These are phyloP conservation scores for Dothistroma septosporum DNA, from an alignment of 2,329 filamentous ascomycete species.

Conservation along the genomic window DNA sequence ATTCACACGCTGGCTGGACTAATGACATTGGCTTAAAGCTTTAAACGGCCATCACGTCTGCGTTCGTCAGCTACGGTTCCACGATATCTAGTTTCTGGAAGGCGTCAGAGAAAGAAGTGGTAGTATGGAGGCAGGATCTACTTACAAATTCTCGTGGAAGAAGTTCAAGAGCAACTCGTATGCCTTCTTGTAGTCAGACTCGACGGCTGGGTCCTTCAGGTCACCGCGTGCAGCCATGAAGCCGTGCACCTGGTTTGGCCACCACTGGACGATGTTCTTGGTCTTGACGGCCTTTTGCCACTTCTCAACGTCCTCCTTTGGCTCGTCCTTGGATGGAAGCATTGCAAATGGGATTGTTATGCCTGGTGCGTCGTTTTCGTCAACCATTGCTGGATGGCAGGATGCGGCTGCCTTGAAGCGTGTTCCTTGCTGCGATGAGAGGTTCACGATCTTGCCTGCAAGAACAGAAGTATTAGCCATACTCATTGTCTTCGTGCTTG, in stretches of 20 bases:
- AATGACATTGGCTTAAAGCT: neutral
- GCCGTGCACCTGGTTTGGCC: constrained; percentile 41
- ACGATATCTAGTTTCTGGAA: neutral
- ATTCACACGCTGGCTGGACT: neutral
- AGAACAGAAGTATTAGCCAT: constrained; percentile 20
- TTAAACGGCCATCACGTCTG: constrained; percentile 1
- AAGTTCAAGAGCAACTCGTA: constrained; percentile 49
- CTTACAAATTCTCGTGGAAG: constrained; percentile 53
- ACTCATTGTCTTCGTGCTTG: constrained; percentile 17
- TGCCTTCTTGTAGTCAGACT: constrained; percentile 48
- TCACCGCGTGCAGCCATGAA: constrained; percentile 38
- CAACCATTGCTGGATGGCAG: constrained; percentile 59
- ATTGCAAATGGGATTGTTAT: constrained; percentile 56
- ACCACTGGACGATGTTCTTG: constrained; percentile 47
- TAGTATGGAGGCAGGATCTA: constrained; percentile 10
- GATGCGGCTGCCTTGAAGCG: constrained; percentile 56
- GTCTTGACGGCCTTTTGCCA: constrained; percentile 48
- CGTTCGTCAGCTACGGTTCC: neutral
- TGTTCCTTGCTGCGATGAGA: constrained; percentile 49
- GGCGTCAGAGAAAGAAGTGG: constrained; percentile 2
- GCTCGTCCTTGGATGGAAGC: constrained; percentile 56
- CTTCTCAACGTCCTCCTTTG: constrained; percentile 47
- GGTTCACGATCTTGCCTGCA: constrained; percentile 51
- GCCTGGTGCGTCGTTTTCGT: constrained; percentile 53
- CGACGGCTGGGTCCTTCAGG: constrained; percentile 46